These are phyloP conservation scores for Geotrichum histeridarum DNA, from an alignment of 1,139 yeast genomes.

Conservation along the genomic window DNA sequence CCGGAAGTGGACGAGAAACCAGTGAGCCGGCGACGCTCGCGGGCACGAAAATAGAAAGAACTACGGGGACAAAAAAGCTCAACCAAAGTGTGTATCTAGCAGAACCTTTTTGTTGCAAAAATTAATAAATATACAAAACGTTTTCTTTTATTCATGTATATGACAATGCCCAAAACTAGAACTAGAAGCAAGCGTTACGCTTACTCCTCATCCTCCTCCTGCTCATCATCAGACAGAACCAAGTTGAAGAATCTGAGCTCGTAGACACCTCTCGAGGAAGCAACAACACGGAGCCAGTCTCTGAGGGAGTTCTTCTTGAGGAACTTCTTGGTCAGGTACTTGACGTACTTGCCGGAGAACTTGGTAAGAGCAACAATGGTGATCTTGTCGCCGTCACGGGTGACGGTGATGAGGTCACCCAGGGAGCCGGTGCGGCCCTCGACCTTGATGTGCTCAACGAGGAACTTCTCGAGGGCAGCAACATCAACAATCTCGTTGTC, in stretches of 20 bases:
- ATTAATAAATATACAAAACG: conserved; percentile 6
- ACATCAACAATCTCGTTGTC: conserved; percentile 94
- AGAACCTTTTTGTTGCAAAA: no score
- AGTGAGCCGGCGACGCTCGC: neutral
- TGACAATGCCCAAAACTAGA: conserved; percentile 1
- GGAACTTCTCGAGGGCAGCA: conserved; percentile 95
- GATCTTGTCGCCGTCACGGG: conserved; percentile 75
- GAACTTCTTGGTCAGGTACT: conserved; percentile 99
- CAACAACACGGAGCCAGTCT: conserved; percentile 99
- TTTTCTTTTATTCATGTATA: neutral
- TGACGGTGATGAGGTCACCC: conserved; percentile 88
- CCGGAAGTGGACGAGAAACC: neutral
- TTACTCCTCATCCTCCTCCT: conserved; percentile 44
- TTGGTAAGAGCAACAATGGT: conserved; percentile 87
- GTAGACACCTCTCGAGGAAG: conserved; percentile 94
- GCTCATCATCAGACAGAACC: conserved; percentile 95
- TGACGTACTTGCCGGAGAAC: conserved; percentile 99
- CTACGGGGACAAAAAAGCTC: no score
- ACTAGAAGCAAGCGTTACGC: neutral
- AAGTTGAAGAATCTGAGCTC: conserved; percentile 99
- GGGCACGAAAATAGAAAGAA: no score
- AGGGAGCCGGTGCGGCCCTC: conserved; percentile 95
- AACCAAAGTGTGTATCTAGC: no score
- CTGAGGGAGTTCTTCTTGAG: conserved; percentile 97
- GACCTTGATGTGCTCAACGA: conserved; percentile 98